Percentiles rank a stretch among this genome's conserved stretches.
Evolutionary conservation across 2,329 filamentous ascomycete species (phyloP).

Genomic region (Xylaria sp.): DNA sequence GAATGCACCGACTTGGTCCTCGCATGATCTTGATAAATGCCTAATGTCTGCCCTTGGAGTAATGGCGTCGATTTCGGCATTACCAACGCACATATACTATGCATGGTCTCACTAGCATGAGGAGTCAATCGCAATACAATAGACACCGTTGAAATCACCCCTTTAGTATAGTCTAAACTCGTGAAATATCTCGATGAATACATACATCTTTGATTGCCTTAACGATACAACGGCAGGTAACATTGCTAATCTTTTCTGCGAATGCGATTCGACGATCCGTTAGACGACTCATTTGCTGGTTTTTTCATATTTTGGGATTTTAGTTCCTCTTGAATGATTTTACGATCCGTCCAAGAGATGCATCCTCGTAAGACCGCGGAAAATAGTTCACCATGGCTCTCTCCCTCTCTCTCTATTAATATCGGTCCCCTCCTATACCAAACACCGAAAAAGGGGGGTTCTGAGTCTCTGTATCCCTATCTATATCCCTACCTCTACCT

Average conservation of each 20-base stretch:
- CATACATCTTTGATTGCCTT: not conserved
- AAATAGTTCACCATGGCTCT: not conserved
- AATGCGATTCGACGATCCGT: not conserved
- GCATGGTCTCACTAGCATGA: slow-evolving; percentile 39
- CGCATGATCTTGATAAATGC: slow-evolving; percentile 38
- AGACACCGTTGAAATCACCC: slow-evolving; percentile 26
- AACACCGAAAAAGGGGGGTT: not conserved
- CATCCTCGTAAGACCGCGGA: not conserved
- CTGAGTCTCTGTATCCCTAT: not conserved
- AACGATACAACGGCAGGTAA: not conserved
- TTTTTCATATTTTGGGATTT: slow-evolving; percentile 13
- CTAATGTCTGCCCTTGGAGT: slow-evolving; percentile 44
- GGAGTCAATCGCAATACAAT: slow-evolving; percentile 42
- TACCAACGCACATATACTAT: slow-evolving; percentile 39
- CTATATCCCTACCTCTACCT: too few species aligned
- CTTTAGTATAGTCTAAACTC: not conserved
- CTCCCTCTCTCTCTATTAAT: not conserved
- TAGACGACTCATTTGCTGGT: slow-evolving; percentile 6
- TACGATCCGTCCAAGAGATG: not conserved
- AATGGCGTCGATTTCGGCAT: slow-evolving; percentile 45
- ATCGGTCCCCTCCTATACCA: slow-evolving; percentile 2
- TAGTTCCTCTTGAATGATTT: not conserved
- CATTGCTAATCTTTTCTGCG: not conserved
- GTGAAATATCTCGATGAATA: slow-evolving; percentile 4
- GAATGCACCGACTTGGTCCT: slow-evolving; percentile 28